These are phyloP conservation scores for Monosporascus sp. DNA, from an alignment of 2,329 filamentous ascomycete genomes.

Conservation along the genomic window DNA sequence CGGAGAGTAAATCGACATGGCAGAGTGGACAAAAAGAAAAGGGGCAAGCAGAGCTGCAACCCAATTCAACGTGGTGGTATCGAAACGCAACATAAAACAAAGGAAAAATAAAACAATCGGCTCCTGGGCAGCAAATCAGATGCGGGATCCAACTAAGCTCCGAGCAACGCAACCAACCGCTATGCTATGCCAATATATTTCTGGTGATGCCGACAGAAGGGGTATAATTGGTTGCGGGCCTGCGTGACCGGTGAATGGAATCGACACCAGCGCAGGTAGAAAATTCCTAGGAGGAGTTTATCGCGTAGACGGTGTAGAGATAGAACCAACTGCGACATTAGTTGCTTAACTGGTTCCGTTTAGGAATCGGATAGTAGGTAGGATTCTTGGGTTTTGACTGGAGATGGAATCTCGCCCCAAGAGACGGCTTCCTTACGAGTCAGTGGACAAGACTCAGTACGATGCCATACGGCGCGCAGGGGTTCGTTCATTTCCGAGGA, in stretches of 20 bases:
- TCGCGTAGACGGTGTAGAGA: neutral
- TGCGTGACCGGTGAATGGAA: conserved; percentile 5
- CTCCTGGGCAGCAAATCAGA: conserved; percentile 18
- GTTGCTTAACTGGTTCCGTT: neutral
- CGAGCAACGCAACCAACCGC: conserved; percentile 22
- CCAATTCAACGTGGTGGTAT: conserved; percentile 15
- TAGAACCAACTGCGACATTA: neutral
- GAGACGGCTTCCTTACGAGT: conserved; percentile 4
- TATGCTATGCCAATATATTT: conserved; percentile 27
- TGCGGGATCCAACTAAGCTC: conserved; percentile 25
- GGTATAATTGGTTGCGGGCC: conserved; percentile 18
- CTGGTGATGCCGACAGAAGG: conserved; percentile 20
- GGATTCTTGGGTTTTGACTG: neutral
- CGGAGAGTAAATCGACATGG: conserved; percentile 1
- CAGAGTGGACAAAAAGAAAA: conserved; percentile 4
- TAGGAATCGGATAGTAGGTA: neutral
- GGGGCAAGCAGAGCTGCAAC: conserved; percentile 1
- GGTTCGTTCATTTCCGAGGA: conserved; percentile 44
- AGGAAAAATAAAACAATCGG: conserved; percentile 10
- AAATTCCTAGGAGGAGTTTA: neutral
- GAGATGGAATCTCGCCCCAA: neutral
- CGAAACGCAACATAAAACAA: conserved; percentile 8
- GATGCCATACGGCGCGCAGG: conserved; percentile 59
- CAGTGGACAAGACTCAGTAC: conserved; percentile 39
- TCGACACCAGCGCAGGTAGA: conserved; percentile 5